Percentiles rank a stretch among this genome's conserved stretches.
These are phyloP conservation scores for Podaxis mareebaensis DNA, from an alignment of 768 basidiomycete genomes.

Conservation along the genomic window DNA sequence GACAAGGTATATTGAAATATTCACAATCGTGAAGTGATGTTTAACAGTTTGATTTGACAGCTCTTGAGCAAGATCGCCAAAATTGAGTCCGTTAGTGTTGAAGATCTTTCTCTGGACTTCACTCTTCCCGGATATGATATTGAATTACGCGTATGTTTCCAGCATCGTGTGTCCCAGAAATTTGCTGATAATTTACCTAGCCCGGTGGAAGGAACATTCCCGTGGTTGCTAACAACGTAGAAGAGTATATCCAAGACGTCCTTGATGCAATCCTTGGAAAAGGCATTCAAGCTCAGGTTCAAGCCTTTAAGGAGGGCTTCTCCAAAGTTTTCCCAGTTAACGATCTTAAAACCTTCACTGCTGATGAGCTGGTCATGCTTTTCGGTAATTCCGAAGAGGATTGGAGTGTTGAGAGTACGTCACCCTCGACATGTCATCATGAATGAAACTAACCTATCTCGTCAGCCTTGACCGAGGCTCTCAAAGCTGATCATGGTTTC, in stretches of 20 bases:
- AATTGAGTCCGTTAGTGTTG: slow-evolving; percentile 66
- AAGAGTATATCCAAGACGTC: slow-evolving; percentile 87
- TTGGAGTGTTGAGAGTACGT: slow-evolving; percentile 89
- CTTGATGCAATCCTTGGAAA: slow-evolving; percentile 86
- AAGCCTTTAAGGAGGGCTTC: slow-evolving; percentile 93
- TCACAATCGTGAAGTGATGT: neutral
- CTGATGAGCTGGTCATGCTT: slow-evolving; percentile 93
- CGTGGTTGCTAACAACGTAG: slow-evolving; percentile 86
- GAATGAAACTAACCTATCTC: slow-evolving; percentile 6
- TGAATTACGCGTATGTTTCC: slow-evolving; percentile 71
- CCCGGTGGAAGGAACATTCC: slow-evolving; percentile 75
- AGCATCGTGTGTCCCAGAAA: neutral
- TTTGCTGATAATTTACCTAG: slow-evolving; percentile 35
- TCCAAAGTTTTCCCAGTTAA: slow-evolving; percentile 94
- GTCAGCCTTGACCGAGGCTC: slow-evolving; percentile 79
- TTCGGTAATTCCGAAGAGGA: slow-evolving; percentile 98
- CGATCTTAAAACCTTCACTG: slow-evolving; percentile 89
- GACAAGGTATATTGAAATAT: slow-evolving; percentile 50
- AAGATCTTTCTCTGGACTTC: slow-evolving; percentile 93
- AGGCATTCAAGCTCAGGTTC: slow-evolving; percentile 76
- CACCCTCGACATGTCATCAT: neutral
- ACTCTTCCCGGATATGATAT: slow-evolving; percentile 96
- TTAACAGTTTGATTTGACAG: slow-evolving; percentile 28
- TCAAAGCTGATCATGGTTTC: slow-evolving; percentile 99
- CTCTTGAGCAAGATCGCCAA: slow-evolving; percentile 56